Base-by-base conservation (phyloP, 2,329 filamentous ascomycete genomes). In the Chaetomium strumarium region DNA sequence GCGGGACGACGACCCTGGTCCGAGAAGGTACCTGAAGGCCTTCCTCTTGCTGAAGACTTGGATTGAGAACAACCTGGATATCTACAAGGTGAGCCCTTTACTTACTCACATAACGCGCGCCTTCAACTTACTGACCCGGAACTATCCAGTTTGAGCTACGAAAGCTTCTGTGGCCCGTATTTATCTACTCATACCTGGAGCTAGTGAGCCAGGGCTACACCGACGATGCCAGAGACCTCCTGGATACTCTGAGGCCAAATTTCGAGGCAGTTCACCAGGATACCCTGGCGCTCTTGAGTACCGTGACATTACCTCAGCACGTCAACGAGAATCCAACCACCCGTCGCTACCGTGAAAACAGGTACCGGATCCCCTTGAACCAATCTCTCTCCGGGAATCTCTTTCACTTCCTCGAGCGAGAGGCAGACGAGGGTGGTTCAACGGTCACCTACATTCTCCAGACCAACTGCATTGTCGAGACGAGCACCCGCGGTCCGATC, bases 291-390 rank as follows among this genome's bases (percentile, higher is more conserved):
- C 76, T 77, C 0, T 79, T 99, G n/a, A 77, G 83, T 36, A 81
- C 82, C 7, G 79, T 97, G 56, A 85, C 81, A 7, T 73, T 93
- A 0, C 84, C 90, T 0, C 80, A 88, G 53, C 93, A 99, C 64
- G 75, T 93, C 9, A 75, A 82, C 37, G 84, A 89, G 53, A 95
- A 93, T 64, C 68, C 80, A 1, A 79, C 86, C n/a, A 85, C 88
- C 7, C 88, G 86, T 66, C 74, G 93, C 3, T 99, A 96, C 68
- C 80, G 82, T 38, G 81, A 84, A 51, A 92, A 91, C 74, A 93
- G 90, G 67, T 99, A 97, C 67, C 83, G 90, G 12, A 78, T 99
- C 34, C 90, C 90, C 0, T 74, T 99, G n/a, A 96, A 91, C 62
- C 85, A 86, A 52, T 86, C 91, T 61, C 85, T 90, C 0, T 90